Evolutionary conservation across 2,329 filamentous ascomycete species (phyloP).

Genomic region (Fusarium zealandicum): DNA sequence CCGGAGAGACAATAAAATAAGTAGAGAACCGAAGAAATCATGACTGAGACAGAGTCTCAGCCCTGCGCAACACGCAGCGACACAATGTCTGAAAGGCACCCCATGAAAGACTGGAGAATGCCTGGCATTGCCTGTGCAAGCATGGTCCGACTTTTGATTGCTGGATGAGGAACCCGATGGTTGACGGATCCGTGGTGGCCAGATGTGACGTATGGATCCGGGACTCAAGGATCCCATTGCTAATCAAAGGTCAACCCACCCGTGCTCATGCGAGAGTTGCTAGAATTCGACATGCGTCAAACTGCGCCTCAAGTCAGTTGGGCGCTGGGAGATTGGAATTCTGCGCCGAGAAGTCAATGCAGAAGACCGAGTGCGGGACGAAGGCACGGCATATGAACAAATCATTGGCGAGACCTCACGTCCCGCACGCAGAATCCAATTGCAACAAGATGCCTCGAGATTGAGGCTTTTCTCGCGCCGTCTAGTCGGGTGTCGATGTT

Average conservation of each 20-base stretch:
- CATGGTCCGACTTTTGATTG: slow-evolving; percentile 36
- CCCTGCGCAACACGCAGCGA: too few relatives aligned
- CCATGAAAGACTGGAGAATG: slow-evolving; percentile 22
- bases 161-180: slow-evolving; percentile 28
- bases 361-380: slow-evolving; percentile 4
- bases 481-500: slow-evolving; percentile 18
- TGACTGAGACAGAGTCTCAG: slow-evolving; percentile 5
- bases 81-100: slow-evolving; percentile 14
- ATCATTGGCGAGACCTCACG: background rate
- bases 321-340: background rate
- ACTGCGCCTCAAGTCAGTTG: slow-evolving; percentile 11
- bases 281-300: too few relatives aligned
- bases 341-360: slow-evolving; percentile 19
- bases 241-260: background rate
- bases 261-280: slow-evolving; percentile 11
- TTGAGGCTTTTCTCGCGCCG: background rate
- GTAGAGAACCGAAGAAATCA: background rate
- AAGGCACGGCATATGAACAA: background rate
- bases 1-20: background rate
- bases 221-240: slow-evolving; percentile 25
- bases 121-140: slow-evolving; percentile 25
- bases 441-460: slow-evolving; percentile 1
- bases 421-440: slow-evolving; percentile 12
- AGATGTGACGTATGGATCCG: slow-evolving; percentile 37
- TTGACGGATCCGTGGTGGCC: slow-evolving; percentile 29